Conservation (phyloP, 495 filamentous ascomycete genomes). For the Bacidia gigantensis region DNA sequence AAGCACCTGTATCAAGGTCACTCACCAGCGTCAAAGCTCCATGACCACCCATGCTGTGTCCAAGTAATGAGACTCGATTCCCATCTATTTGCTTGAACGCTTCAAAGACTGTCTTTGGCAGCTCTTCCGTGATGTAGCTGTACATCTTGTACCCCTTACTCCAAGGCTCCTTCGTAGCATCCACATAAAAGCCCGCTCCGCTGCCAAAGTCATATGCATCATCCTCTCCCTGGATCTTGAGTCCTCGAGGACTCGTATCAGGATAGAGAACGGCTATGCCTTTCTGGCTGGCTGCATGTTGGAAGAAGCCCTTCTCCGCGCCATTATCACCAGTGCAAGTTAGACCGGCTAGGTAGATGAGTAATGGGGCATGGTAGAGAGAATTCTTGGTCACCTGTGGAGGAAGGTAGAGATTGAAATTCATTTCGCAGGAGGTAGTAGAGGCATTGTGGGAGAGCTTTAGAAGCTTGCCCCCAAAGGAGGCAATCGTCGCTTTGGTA, state of each 20-base stretch:
- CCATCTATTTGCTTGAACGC: slow-evolving; percentile 53
- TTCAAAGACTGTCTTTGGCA: slow-evolving; percentile 60
- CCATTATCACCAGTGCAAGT: slow-evolving; percentile 96
- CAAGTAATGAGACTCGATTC: slow-evolving; percentile 61
- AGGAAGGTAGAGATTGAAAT: slow-evolving; percentile 54
- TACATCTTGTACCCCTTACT: slow-evolving; percentile 77
- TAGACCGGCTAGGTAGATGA: slow-evolving; percentile 90
- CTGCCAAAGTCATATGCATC: slow-evolving; percentile 81
- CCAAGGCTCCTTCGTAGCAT: slow-evolving; percentile 70
- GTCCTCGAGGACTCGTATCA: slow-evolving; percentile 81
- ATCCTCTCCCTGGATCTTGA: slow-evolving; percentile 65
- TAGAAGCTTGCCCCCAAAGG: slow-evolving; percentile 87
- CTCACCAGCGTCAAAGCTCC: slow-evolving; percentile 72
- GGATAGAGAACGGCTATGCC: slow-evolving; percentile 86
- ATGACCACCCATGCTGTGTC: slow-evolving; percentile 94
- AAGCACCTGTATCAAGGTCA: not conserved
- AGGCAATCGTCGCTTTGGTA: slow-evolving; percentile 78
- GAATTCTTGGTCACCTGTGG: slow-evolving; percentile 35
- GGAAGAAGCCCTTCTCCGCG: slow-evolving; percentile 93
- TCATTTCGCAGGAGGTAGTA: slow-evolving; percentile 51
- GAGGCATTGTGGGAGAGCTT: slow-evolving; percentile 77
- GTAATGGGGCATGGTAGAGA: slow-evolving; percentile 54
- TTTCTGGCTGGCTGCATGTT: slow-evolving; percentile 58
- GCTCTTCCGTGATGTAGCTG: slow-evolving; percentile 69
- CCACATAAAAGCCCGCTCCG: slow-evolving; percentile 88